Conservation (phyloP, 2,329 filamentous ascomycete species). For the Gyromitra esculenta region DNA sequence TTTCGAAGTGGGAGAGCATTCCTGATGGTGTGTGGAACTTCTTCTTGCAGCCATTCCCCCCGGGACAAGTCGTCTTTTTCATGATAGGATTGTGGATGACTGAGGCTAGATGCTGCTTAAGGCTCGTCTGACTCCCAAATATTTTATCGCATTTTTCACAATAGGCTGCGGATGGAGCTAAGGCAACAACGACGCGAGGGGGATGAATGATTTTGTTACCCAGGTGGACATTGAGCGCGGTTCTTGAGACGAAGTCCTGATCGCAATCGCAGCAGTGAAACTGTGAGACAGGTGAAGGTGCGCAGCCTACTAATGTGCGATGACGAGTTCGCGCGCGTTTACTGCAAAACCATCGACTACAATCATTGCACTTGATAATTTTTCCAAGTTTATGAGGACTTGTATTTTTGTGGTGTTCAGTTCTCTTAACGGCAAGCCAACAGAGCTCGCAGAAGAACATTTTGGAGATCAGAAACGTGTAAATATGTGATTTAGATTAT, state of each 20-base stretch:
- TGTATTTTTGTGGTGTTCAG: neutral
- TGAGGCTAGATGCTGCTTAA: slow-evolving; percentile 10
- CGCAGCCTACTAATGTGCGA: slow-evolving; percentile 8
- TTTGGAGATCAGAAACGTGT: neutral
- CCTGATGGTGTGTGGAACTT: slow-evolving; percentile 31
- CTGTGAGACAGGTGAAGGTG: neutral
- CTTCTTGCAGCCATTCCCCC: slow-evolving; percentile 36
- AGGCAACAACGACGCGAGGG: slow-evolving; percentile 15
- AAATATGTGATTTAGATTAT: neutral
- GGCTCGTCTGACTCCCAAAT: slow-evolving; percentile 7
- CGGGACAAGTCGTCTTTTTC: slow-evolving; percentile 29
- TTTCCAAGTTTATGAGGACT: neutral
- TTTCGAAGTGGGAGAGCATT: slow-evolving; percentile 51
- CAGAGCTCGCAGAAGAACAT: slow-evolving; percentile 34
- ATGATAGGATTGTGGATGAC: slow-evolving; percentile 32
- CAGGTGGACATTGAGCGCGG: slow-evolving; percentile 8
- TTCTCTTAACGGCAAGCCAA: neutral
- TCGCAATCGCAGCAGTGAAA: slow-evolving; percentile 47
- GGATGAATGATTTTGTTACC: slow-evolving; percentile 16
- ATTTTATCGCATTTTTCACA: slow-evolving; percentile 29
- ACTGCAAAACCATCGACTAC: slow-evolving; percentile 29
- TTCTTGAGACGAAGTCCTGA: slow-evolving; percentile 19
- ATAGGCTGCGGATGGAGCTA: slow-evolving; percentile 1
- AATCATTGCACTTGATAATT: slow-evolving; percentile 9
- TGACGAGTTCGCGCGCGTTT: slow-evolving; percentile 21